Base-by-base conservation (phyloP, 2,329 filamentous ascomycete species). In the Pseudogymnoascus sp. region DNA sequence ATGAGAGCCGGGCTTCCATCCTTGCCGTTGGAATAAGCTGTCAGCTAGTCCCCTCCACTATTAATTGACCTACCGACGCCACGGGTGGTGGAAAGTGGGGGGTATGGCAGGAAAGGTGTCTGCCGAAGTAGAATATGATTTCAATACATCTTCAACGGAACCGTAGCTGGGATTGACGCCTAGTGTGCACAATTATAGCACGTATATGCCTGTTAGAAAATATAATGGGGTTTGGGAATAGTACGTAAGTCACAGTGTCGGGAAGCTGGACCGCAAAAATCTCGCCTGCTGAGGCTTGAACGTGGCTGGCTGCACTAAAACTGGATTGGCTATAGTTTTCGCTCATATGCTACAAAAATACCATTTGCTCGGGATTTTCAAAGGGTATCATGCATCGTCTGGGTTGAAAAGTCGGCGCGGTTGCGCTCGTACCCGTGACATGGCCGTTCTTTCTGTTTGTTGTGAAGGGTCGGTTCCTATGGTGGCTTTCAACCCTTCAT, bases 1-100 rank as follows among this genome's bases (percentile, higher is more conserved):
- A 55, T 25, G 49, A 55, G 25, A 55, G 9, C 8, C 16, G 8
- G 5, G 31, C 4, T 33, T 55, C 28, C 9, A 5, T 33, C 16
- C 25, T 55, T 33, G 49, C 49, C 28, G 49, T 55, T 55, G 16
- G 33, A 55, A 55, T 55, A 55, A 55, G 49, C 49, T 18, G 49
- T 33, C 31, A 18, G 49, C 25, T 33, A 21, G 28, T 5, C 18
- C 8, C 25, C 25, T 33, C 49, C 28, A 33, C 14, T 33, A 55
- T 55, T 33, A 14, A 33, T 9, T 55, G 8, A 16, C 45, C 25
- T 16, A 16, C 25, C 25, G 28, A 16, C 49, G 28, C n/a, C 25
- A 31, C 49, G 3, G 5, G 28, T 12, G 49, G n/a, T 55, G 5
- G 28, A 55, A 55, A 33, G 49, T 55, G 28, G 49, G 28, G 25